A percentile compares a stretch with the other conserved stretches of the same genome.
Conservation (phyloP, 257 asterid genomes). For the Solanum etuberosum region DNA sequence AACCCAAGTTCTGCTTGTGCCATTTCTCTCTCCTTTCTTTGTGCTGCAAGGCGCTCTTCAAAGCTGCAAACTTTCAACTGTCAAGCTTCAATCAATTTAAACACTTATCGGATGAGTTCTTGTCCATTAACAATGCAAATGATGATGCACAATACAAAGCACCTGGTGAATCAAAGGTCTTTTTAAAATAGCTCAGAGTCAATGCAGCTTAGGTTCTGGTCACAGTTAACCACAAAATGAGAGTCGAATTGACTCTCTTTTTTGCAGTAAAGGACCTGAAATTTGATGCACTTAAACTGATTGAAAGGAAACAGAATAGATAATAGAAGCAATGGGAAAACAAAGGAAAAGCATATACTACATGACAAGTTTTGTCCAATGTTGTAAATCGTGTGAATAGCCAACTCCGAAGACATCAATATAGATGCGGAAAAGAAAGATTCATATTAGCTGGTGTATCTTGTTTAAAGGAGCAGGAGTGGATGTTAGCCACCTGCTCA, state of each 20-base stretch:
- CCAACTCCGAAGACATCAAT: neutral
- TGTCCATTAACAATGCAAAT: neutral
- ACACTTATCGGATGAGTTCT: neutral
- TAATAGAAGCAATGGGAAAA: neutral
- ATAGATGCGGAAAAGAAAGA: neutral
- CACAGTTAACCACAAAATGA: neutral
- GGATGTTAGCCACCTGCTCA: neutral
- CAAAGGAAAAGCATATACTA: neutral
- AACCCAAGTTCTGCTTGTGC: constrained; percentile 68
- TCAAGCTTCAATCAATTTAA: neutral
- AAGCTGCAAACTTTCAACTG: constrained; percentile 37
- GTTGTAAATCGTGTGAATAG: neutral
- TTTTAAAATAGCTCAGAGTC: neutral
- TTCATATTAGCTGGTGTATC: neutral
- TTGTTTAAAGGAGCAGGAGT: neutral
- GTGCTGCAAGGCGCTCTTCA: constrained; percentile 83
- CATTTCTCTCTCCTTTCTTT: constrained; percentile 73
- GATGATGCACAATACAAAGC: neutral
- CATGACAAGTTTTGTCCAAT: neutral
- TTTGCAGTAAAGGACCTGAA: neutral
- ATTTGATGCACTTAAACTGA: neutral
- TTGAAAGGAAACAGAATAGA: neutral
- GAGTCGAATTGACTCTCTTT: neutral
- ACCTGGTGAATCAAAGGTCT: neutral
- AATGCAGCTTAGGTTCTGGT: neutral